Base-by-base conservation (phyloP, 768 basidiomycete species). In the Tremella fuciformis region DNA sequence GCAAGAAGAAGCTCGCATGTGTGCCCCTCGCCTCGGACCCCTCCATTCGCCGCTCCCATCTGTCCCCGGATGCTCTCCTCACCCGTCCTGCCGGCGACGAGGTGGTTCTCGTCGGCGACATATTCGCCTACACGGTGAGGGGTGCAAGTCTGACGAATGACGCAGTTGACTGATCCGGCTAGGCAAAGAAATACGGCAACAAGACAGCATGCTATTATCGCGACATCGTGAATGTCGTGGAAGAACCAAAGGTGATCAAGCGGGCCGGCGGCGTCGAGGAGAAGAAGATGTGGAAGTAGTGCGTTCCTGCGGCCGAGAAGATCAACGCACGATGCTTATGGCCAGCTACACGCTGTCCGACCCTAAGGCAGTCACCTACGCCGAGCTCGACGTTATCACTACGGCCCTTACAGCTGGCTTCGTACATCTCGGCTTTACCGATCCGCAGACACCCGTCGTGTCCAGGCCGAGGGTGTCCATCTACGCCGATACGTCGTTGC, bases 211-310 rank as follows among this genome's bases (percentile, higher is more conserved):
- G 63, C 26, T 69, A 50, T 2, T 71, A 70, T 34, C 56, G 76
- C 22, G 63, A 70, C 22, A 57, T 76, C n/a, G 57, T 74, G 13
- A 66, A 73, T 50, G 54, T 74, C 21, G 69, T 76, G 16, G 72
- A 75, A 52, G 76, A 77, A 68, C 67, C 53, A 46, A 77, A 77
- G 63, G 51, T 64, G 46, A 67, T 74, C 2, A 58, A 48, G 13
- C 67, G 64, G 57, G 60, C 60, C 15, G 76, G 68, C 22, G 73
- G 71, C 0, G 55, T 57, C 9, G 67, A 63, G 25, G 75, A 70
- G 50, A 66, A 72, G 51, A 77, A 77, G 66, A 50, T 64, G 13
- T 77, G 76, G 76, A 77, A 76, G 53, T 77, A 69, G 74, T 77
- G 57, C 64, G 75, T 38, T 37, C 21, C 26, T 15, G 18, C 2